phyloP scores from a whole-genome alignment of 108 stramenopile genomes.

The Cyclotella distinguenda region DNA sequence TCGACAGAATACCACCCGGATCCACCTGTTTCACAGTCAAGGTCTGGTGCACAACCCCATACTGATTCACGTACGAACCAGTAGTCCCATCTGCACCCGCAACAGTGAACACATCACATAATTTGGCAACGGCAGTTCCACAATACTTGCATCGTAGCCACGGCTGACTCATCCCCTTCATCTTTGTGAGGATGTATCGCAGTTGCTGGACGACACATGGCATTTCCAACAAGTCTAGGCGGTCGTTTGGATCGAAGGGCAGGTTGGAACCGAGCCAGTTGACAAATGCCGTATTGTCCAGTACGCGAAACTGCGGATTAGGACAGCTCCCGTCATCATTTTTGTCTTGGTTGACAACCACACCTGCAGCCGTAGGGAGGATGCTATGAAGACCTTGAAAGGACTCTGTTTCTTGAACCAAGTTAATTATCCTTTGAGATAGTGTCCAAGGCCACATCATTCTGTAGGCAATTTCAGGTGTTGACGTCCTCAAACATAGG shows the following conservation, averaged over 20 bases:
- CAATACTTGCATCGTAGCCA: conserved; percentile 63
- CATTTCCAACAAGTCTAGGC: conserved; percentile 59
- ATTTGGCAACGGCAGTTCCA: conserved; percentile 34
- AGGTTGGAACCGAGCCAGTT: conserved; percentile 77
- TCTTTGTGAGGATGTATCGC: conserved; percentile 34
- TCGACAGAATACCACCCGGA: conserved; percentile 41
- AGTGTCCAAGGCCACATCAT: conserved; percentile 66
- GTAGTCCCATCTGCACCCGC: conserved; percentile 77
- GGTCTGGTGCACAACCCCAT: conserved; percentile 80
- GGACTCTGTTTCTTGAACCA: conserved; percentile 25
- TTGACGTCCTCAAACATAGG: conserved; percentile 25
- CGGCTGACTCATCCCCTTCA: conserved; percentile 36
- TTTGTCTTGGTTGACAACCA: not conserved
- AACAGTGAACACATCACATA: conserved; percentile 61
- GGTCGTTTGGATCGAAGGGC: conserved; percentile 62
- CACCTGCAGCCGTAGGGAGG: conserved; percentile 43
- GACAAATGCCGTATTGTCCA: conserved; percentile 57
- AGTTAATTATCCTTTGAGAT: conserved; percentile 39
- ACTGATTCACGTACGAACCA: conserved; percentile 77
- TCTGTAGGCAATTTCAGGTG: conserved; percentile 37
- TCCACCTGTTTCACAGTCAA: conserved; percentile 63
- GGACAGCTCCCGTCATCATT: not conserved
- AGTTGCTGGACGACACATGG: conserved; percentile 53
- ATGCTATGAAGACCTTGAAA: conserved; percentile 39
- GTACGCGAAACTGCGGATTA: conserved; percentile 15